Conservation (phyloP, 192 early-diverging fungal species). For the Phycomyces nitens region DNA sequence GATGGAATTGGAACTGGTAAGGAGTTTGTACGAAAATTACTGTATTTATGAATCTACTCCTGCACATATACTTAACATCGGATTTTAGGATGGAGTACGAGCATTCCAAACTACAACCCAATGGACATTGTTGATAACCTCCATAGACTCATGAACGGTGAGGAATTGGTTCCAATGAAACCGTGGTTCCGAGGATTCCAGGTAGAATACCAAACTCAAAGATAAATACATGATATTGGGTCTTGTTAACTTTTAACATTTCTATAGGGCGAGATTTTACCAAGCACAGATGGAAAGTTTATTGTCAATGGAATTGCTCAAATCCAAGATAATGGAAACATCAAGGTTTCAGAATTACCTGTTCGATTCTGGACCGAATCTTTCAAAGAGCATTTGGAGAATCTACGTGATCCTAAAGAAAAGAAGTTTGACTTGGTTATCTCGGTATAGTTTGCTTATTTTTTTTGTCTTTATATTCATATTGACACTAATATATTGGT, state of each 20-base stretch:
- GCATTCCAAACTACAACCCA: conserved; percentile 85
- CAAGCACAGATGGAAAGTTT: conserved; percentile 53
- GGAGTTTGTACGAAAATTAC: neutral
- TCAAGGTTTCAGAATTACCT: conserved; percentile 90
- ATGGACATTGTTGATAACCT: conserved; percentile 86
- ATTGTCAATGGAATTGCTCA: conserved; percentile 64
- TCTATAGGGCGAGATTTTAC: conserved; percentile 63
- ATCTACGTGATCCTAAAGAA: conserved; percentile 45
- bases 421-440: conserved; percentile 39
- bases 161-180: conserved; percentile 67
- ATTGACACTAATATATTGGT: too few relatives aligned
- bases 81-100: conserved; percentile 62
- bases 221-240: neutral
- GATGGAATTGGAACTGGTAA: conserved; percentile 94
- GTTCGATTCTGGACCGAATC: conserved; percentile 82
- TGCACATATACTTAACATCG: neutral
- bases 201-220: conserved; percentile 15
- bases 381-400: conserved; percentile 84
- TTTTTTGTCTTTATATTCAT: too few relatives aligned
- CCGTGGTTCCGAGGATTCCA: conserved; percentile 96
- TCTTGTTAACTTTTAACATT: neutral
- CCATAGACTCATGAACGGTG: conserved; percentile 68
- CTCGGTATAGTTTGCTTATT: neutral
- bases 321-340: conserved; percentile 67
- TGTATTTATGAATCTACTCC: neutral